Percentiles rank a stretch among this genome's conserved stretches.
These are phyloP conservation scores for Hypoxylon perforatum DNA, from an alignment of 495 filamentous ascomycete genomes.

Conservation along the genomic window DNA sequence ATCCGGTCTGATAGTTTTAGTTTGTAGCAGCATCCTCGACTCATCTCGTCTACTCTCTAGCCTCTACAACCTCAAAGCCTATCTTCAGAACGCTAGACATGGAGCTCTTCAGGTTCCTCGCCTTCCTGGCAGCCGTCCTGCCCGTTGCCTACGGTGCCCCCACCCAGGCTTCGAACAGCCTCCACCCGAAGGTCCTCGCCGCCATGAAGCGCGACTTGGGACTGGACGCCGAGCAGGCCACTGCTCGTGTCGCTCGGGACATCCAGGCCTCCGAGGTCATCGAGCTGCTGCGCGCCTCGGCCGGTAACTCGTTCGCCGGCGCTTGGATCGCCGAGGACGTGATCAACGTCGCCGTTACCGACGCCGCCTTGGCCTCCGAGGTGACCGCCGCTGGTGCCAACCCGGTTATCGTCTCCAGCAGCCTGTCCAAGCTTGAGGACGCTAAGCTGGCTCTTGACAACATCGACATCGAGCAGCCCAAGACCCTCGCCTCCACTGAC, in stretches of 20 bases:
- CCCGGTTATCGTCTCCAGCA: conserved; percentile 37
- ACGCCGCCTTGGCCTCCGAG: conserved; percentile 35
- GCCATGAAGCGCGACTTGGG: conserved; percentile 47
- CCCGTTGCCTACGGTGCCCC: conserved; percentile 45
- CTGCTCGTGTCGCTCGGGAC: conserved; percentile 41
- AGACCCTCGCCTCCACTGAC: conserved; percentile 33
- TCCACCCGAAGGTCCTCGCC: conserved; percentile 43
- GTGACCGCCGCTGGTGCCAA: conserved; percentile 42
- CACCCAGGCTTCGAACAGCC: conserved; percentile 33
- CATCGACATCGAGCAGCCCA: conserved; percentile 41
- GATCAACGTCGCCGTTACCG: conserved; percentile 36
- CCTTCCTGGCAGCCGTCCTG: conserved; percentile 42
- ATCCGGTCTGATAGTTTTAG: conserved; percentile 40
- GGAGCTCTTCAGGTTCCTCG: conserved; percentile 43
- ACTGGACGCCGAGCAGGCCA: conserved; percentile 38
- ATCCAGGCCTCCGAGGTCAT: conserved; percentile 34
- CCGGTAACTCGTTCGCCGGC: conserved; percentile 39
- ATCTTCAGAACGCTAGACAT: conserved; percentile 37
- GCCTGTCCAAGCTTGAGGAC: conserved; percentile 42
- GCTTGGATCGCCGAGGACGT: conserved; percentile 43
- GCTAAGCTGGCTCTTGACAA: conserved; percentile 42
- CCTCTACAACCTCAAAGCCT: conserved; percentile 28
- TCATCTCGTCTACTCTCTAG: conserved; percentile 38
- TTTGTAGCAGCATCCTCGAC: conserved; percentile 38
- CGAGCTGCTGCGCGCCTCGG: conserved; percentile 38